Base-by-base conservation (phyloP, 805 yeast genomes). In the Saturnispora bothae region DNA sequence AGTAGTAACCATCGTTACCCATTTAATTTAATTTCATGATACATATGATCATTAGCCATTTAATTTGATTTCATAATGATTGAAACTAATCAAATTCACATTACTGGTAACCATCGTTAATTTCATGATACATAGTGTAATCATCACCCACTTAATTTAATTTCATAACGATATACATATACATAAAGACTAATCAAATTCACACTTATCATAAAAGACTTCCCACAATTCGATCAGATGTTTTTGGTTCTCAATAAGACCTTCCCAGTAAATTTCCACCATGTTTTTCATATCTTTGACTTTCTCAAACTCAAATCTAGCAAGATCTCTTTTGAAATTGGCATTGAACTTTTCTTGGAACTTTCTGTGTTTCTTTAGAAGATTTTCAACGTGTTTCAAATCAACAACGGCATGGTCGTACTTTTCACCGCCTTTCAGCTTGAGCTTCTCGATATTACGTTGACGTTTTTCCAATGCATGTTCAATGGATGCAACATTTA, bases 181-280 rank as follows among this genome's bases (percentile, higher is more conserved):
- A n/a, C n/a, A n/a, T n/a, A n/a, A n/a, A n/a, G n/a, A n/a, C n/a
- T n/a, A n/a, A n/a, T n/a, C n/a, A n/a, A 60, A 59, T 15, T 54
- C 51, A 42, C 63, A 58, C 35, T 58, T 64, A 36, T 79, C 83
- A 53, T 85, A 86, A 53, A 89, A 92, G 0, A 86, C 76, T 56
- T 83, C 92, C 84, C 89, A 83, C n/a, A 79, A 57, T 53, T 83
- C 94, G 42, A 83, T 83, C 23, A 81, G 76, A 56, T 86, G 96
- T 61, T 92, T 92, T 59, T 92, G 98, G 23, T 86, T 70, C 59
- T 92, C 98, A 39, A 88, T 82, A 18, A 92, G 73, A 37, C 92
- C 76, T 57, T 92, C 97, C 54, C 94, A 71, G 51, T 78, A 88
- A 10, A 89, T 79, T 59, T 92, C 98, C 37, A 89, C 83, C 44